Percentiles rank a stretch among this genome's conserved stretches.
Evolutionary conservation across 2,329 filamentous ascomycete genomes (phyloP).

Genomic region (Fusarium lateritium): DNA sequence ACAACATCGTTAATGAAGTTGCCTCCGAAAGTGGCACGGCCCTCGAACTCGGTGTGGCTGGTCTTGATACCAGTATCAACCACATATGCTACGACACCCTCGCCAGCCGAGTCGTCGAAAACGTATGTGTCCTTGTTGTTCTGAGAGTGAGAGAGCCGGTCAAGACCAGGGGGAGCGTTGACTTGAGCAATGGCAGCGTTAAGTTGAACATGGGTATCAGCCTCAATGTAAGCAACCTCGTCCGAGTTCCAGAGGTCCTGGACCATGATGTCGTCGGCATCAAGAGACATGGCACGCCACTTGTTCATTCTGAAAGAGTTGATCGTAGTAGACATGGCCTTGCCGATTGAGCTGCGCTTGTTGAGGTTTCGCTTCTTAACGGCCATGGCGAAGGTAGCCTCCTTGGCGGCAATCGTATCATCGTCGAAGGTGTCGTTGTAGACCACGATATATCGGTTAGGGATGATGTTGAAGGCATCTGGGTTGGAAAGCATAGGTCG

Average conservation of each 20-base stretch:
- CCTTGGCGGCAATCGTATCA: slow-evolving; percentile 64
- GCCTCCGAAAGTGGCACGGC: slow-evolving; percentile 66
- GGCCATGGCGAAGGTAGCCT: slow-evolving; percentile 62
- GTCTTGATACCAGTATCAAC: slow-evolving; percentile 75
- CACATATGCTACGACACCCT: slow-evolving; percentile 73
- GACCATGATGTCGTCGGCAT: slow-evolving; percentile 66
- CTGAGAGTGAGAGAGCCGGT: slow-evolving; percentile 64
- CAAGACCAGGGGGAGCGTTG: slow-evolving; percentile 68
- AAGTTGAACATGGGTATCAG: slow-evolving; percentile 64
- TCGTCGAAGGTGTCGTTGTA: slow-evolving; percentile 70
- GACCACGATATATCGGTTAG: slow-evolving; percentile 75
- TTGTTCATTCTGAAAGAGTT: slow-evolving; percentile 62
- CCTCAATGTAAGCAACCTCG: slow-evolving; percentile 69
- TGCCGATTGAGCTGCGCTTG: slow-evolving; percentile 65
- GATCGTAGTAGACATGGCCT: slow-evolving; percentile 63
- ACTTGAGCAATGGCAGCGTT: slow-evolving; percentile 64
- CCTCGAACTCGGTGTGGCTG: slow-evolving; percentile 70
- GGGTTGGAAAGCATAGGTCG: slow-evolving; percentile 64
- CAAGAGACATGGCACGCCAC: slow-evolving; percentile 69
- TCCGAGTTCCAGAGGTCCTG: slow-evolving; percentile 63
- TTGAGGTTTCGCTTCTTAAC: slow-evolving; percentile 71
- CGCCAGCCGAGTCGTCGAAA: slow-evolving; percentile 67
- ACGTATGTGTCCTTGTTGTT: slow-evolving; percentile 54
- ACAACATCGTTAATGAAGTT: slow-evolving; percentile 66
- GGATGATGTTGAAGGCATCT: slow-evolving; percentile 63